These are phyloP conservation scores for Podospora appendiculata DNA, from an alignment of 495 filamentous ascomycete species.

Conservation along the genomic window DNA sequence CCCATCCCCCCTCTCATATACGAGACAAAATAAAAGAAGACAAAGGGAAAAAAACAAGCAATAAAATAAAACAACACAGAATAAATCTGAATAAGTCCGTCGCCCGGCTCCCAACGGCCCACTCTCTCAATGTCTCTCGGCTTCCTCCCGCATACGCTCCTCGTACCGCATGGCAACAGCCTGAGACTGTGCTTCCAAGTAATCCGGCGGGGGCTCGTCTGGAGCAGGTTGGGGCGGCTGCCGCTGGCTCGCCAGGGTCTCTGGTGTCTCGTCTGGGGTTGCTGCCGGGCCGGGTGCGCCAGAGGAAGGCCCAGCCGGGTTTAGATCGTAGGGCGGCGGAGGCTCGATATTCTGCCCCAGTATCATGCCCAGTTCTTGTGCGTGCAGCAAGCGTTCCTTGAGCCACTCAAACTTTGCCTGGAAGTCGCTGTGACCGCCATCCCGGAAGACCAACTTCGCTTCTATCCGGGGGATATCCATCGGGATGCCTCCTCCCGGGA, in stretches of 20 bases:
- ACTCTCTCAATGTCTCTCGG: constrained; percentile 28
- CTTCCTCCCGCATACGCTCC: constrained; percentile 37
- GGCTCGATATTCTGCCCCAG: constrained; percentile 58
- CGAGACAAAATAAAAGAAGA: background rate
- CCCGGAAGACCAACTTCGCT: constrained; percentile 80
- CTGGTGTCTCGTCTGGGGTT: background rate
- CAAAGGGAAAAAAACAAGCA: background rate
- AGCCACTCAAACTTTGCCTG: constrained; percentile 75
- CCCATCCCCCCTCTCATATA: background rate
- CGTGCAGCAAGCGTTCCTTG: constrained; percentile 74
- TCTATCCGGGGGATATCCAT: constrained; percentile 64
- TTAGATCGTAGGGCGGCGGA: constrained; percentile 68
- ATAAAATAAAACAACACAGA: background rate
- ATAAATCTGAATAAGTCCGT: background rate
- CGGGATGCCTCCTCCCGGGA: constrained; percentile 78
- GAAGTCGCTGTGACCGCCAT: constrained; percentile 92
- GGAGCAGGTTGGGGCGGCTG: constrained; percentile 42
- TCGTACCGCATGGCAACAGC: constrained; percentile 52
- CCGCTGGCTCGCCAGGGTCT: constrained; percentile 6
- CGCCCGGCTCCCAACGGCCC: background rate
- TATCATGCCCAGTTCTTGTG: constrained; percentile 56
- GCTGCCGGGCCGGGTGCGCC: background rate
- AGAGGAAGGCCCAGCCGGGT: constrained; percentile 14
- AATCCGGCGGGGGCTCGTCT: constrained; percentile 81
- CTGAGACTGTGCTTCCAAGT: constrained; percentile 81